Evolutionary conservation across 2,329 filamentous ascomycete species (phyloP).

Genomic region (Talaromyces sp.): DNA sequence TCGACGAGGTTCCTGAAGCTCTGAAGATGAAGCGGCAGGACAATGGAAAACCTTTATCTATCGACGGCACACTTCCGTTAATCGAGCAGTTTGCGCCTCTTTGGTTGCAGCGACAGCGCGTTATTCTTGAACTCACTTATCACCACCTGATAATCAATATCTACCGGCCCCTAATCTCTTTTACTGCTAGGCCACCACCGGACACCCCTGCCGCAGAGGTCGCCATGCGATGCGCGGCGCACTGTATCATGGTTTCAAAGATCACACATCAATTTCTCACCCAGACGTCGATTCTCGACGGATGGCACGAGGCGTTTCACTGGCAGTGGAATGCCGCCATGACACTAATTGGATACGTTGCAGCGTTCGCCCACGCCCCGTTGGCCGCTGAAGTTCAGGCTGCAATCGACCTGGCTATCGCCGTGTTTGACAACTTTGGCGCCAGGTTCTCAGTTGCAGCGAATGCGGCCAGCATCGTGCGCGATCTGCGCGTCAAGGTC

Average conservation of each 20-base stretch:
- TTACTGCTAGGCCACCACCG: background rate
- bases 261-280: conserved; percentile 1
- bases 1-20: background rate
- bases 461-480: conserved; percentile 21
- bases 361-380: conserved; percentile 21
- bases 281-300: conserved; percentile 12
- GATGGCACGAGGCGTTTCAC: conserved; percentile 25
- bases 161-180: conserved; percentile 6
- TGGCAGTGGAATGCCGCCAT: conserved; percentile 28
- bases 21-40: conserved; percentile 1
- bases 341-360: conserved; percentile 28
- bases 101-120: conserved; percentile 7
- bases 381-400: conserved; percentile 11
- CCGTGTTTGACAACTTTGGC: conserved; percentile 30
- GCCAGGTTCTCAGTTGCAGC: conserved; percentile 34
- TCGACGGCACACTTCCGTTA: background rate
- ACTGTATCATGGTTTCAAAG: conserved; percentile 3
- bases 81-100: conserved; percentile 5
- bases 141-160: conserved; percentile 4
- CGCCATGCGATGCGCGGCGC: background rate
- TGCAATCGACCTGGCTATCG: conserved; percentile 34
- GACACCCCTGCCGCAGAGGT: background rate
- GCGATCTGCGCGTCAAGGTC: conserved; percentile 11
- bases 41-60: background rate
- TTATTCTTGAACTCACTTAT: conserved; percentile 6